Percentiles rank a stretch among this genome's conserved stretches.
phyloP scores from a whole-genome alignment of 2,329 filamentous ascomycete species.

The Rhytidhysteron rufulum region DNA sequence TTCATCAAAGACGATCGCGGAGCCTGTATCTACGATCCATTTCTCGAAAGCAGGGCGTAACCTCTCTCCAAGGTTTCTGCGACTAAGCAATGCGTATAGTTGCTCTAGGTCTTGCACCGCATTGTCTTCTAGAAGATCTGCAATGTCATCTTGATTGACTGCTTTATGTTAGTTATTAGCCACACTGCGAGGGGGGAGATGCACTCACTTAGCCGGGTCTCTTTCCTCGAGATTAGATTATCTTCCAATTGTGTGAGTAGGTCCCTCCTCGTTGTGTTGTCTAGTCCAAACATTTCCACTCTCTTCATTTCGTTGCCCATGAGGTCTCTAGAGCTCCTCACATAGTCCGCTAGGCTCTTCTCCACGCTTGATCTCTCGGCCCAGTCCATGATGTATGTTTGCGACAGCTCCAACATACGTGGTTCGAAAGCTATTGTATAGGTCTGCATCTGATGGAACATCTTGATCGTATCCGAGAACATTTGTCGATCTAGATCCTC shows the following conservation, averaged over 20 bases:
- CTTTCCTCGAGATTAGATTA: constrained; percentile 66
- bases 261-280: constrained; percentile 75
- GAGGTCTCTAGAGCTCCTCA: constrained; percentile 64
- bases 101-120: constrained; percentile 68
- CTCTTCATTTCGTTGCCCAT: constrained; percentile 69
- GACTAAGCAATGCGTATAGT: constrained; percentile 72
- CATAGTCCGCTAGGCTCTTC: constrained; percentile 68
- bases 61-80: constrained; percentile 65
- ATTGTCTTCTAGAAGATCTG: constrained; percentile 67
- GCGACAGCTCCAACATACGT: constrained; percentile 64
- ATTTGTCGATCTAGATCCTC: constrained; percentile 56
- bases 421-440: constrained; percentile 81
- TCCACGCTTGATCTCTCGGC: constrained; percentile 61
- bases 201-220: constrained; percentile 39
- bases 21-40: constrained; percentile 75
- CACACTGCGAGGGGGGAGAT: background rate
- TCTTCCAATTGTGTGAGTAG: constrained; percentile 70
- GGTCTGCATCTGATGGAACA: constrained; percentile 80
- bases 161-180: constrained; percentile 31
- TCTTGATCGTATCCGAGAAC: constrained; percentile 72
- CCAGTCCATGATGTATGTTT: constrained; percentile 65
- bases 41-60: constrained; percentile 70
- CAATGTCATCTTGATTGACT: constrained; percentile 63
- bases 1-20: constrained; percentile 74
- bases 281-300: constrained; percentile 77